Evolutionary conservation across 306 rosid genomes (phyloP).

Genomic region (Morella rubra): DNA sequence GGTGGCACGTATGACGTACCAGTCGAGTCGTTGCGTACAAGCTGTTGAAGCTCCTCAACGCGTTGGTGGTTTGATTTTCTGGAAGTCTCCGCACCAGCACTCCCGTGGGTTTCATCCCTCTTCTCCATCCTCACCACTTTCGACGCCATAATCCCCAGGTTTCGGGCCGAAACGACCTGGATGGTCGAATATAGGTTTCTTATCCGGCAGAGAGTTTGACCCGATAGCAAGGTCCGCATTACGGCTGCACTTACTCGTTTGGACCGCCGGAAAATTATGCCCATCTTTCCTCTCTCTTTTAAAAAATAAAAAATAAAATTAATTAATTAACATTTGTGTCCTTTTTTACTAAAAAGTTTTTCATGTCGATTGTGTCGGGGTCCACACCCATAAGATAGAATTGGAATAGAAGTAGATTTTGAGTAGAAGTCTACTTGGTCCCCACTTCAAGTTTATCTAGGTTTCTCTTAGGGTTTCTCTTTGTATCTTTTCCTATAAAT

Average conservation of each 20-base stretch:
- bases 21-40: neutral
- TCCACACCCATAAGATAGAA: no score
- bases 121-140: constrained; percentile 1
- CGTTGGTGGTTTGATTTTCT: neutral
- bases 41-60: constrained; percentile 2
- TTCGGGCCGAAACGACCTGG: neutral
- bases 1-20: no score
- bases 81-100: neutral
- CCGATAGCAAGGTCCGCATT: neutral
- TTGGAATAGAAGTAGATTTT: no score
- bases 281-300: no score
- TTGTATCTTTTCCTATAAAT: no score
- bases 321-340: no score
- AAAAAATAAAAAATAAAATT: no score
- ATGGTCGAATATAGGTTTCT: neutral
- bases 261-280: neutral
- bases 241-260: neutral
- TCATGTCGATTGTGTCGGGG: no score
- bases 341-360: no score
- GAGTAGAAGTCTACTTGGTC: no score
- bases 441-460: no score
- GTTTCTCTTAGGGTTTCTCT: no score
- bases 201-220: neutral
- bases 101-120: neutral
- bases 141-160: neutral